These are phyloP conservation scores for Dactylonectria estremocensis DNA, from an alignment of 2,329 filamentous ascomycete genomes.

Conservation along the genomic window DNA sequence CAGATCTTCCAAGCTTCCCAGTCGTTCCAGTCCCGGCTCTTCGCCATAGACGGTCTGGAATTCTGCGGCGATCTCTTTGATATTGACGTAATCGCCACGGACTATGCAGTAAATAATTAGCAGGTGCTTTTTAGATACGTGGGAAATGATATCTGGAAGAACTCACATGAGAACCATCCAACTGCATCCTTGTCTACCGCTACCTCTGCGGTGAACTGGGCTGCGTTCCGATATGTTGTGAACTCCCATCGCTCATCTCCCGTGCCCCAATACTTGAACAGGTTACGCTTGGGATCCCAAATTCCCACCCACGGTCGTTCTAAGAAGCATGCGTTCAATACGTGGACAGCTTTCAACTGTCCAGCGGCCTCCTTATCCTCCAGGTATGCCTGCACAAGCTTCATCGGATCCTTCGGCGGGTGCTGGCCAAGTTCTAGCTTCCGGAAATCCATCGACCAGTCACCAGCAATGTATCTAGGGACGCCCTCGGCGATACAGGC, in stretches of 20 bases:
- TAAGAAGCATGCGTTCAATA: conserved; percentile 9
- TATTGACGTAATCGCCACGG: conserved; percentile 10
- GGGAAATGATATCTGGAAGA: conserved; percentile 1
- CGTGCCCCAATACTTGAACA: conserved; percentile 6
- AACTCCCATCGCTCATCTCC: neutral
- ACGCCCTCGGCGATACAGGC: conserved; percentile 3
- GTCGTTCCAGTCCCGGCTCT: neutral
- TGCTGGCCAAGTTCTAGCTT: conserved; percentile 10
- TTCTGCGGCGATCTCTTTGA: conserved; percentile 9
- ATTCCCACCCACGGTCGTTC: conserved; percentile 5
- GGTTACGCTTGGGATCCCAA: conserved; percentile 1
- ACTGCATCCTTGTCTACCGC: conserved; percentile 3
- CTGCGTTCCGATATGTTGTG: conserved; percentile 10
- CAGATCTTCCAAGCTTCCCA: conserved; percentile 10
- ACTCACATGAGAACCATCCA: conserved; percentile 13
- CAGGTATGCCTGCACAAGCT: conserved; percentile 4
- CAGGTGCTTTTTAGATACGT: neutral
- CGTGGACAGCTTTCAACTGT: conserved; percentile 2
- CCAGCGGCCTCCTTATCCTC: conserved; percentile 1
- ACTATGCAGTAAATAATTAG: conserved; percentile 11
- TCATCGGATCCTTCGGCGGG: conserved; percentile 11
- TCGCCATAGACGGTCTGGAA: conserved; percentile 11
- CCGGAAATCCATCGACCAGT: conserved; percentile 8
- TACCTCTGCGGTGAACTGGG: conserved; percentile 6
- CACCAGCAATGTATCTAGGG: conserved; percentile 4